Evolutionary conservation across 352 stramenopile genomes (phyloP), one percentile per base, ranked within the genome.

Genomic region (Phytophthora hibernalis): DNA sequence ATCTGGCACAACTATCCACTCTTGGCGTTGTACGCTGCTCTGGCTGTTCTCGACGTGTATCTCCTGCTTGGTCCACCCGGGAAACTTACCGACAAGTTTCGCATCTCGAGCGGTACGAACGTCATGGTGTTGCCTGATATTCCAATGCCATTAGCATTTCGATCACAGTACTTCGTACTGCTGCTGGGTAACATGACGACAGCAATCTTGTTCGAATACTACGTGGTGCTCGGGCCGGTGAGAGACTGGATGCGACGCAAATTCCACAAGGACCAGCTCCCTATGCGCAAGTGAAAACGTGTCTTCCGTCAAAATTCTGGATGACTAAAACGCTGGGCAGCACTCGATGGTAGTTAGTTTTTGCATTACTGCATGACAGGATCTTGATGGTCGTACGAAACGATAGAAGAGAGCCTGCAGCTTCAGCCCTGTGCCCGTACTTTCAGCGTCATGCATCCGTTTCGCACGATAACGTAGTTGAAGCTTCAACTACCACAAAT

Each of bases 251-350:
- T 90, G 45, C 69, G 81, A 49, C 55, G 38, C 50, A 79, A 72
- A 42, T 89, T 74, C 54, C 73, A 90, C 71, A 84, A 77, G 60
- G 77, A 91, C 45, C 66, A 79, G 26, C 61, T 90, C 22, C 48
- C 68, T 18, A 71, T 91, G 62, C 58, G 62, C 7, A 72, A 76
- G 28, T 86, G 68, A 72, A 31, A 48, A 48, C 20, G 18, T 48
- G 18, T 5, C 8, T 24, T 47, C 35, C 35, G 16, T 3, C 35
- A 42, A 42, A 18, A 42, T 42, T 42, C 13, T 18, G 16, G 35
- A 10, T 42, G 13, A 42, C 3, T 40, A 40, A 40, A 40, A n/a
- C 33, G 13, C 13, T 38, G 5, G n/a, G n/a, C n/a, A n/a, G n/a
- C n/a, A n/a, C n/a, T 10, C 35, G 35, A 40, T n/a, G 7, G 18